phyloP scores from a whole-genome alignment of 163 green algal genomes.

The Coccomyxa subellipsoidea region DNA sequence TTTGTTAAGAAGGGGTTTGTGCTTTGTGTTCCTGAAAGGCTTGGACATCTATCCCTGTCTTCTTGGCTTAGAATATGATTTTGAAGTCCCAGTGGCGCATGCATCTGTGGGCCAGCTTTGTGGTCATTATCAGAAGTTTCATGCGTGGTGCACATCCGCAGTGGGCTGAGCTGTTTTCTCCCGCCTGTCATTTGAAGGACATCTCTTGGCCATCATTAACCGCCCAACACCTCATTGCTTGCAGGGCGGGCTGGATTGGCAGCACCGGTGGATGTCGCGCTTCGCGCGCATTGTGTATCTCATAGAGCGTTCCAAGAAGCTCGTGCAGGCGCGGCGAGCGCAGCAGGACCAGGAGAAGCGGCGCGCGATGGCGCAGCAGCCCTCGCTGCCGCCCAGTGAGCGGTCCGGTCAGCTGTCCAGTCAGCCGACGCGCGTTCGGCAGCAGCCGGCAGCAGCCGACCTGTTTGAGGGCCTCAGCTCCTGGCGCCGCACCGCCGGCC shows the following conservation, averaged over 20 bases:
- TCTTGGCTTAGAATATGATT: no score
- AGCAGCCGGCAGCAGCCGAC: not conserved
- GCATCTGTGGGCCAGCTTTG: no score
- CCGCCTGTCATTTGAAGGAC: no score
- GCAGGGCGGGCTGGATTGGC: slow-evolving; percentile 23
- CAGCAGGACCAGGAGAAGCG: slow-evolving; percentile 4
- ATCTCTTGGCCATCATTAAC: no score
- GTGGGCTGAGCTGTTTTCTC: no score
- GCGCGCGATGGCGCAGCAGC: slow-evolving; percentile 17
- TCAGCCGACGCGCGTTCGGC: not conserved
- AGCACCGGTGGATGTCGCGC: slow-evolving; percentile 39
- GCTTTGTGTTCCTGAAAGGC: no score
- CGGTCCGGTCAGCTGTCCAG: not conserved
- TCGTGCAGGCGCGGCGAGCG: not conserved
- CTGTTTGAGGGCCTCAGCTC: not conserved
- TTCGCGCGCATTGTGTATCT: slow-evolving; percentile 50
- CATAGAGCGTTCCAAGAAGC: slow-evolving; percentile 33
- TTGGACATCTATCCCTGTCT: no score
- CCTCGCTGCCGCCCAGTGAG: not conserved
- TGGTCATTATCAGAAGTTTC: no score
- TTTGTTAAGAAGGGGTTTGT: no score
- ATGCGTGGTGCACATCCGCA: no score
- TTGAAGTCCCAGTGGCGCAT: no score
- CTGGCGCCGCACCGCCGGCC: not conserved
- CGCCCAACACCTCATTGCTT: no score